These are phyloP conservation scores for Epicoccum sorghinum DNA, from an alignment of 2,329 filamentous ascomycete genomes.

Conservation along the genomic window DNA sequence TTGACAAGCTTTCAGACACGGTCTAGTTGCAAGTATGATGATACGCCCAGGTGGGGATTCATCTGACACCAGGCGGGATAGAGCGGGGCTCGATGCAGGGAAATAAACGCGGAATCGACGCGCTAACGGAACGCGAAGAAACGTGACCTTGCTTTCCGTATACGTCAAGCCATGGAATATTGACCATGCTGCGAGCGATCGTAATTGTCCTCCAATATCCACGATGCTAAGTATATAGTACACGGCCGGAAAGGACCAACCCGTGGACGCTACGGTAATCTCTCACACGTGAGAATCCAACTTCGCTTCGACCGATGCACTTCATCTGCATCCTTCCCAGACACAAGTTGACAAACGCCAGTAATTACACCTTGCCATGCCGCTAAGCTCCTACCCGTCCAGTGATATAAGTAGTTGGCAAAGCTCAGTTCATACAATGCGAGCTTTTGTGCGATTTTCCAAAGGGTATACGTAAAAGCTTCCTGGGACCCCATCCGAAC, in stretches of 20 bases:
- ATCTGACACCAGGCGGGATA: constrained; percentile 6
- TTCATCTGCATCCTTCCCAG: not conserved
- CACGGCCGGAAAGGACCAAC: constrained; percentile 6
- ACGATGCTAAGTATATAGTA: constrained; percentile 15
- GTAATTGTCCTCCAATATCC: not conserved
- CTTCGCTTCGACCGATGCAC: not conserved
- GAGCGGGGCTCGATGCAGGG: constrained; percentile 6
- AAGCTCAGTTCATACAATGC: constrained; percentile 44
- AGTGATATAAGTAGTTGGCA: constrained; percentile 24
- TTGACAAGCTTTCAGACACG: not conserved
- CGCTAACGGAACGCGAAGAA: constrained; percentile 16
- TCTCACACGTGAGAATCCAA: constrained; percentile 2
- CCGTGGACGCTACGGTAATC: not conserved
- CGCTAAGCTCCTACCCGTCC: constrained; percentile 23
- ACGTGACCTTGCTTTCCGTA: constrained; percentile 11
- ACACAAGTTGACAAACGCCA: constrained; percentile 21
- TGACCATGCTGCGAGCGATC: not conserved
- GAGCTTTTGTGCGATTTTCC: constrained; percentile 30
- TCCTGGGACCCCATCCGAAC: constrained; percentile 8
- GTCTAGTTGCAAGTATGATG: not conserved
- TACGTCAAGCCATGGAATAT: not conserved
- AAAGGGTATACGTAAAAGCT: constrained; percentile 42
- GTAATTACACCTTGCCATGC: constrained; percentile 37
- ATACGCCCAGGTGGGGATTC: constrained; percentile 6
- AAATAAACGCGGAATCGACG: constrained; percentile 10